Evolutionary conservation across 345 rosid genomes (phyloP).

Genomic region (Clarkia xantiana): DNA sequence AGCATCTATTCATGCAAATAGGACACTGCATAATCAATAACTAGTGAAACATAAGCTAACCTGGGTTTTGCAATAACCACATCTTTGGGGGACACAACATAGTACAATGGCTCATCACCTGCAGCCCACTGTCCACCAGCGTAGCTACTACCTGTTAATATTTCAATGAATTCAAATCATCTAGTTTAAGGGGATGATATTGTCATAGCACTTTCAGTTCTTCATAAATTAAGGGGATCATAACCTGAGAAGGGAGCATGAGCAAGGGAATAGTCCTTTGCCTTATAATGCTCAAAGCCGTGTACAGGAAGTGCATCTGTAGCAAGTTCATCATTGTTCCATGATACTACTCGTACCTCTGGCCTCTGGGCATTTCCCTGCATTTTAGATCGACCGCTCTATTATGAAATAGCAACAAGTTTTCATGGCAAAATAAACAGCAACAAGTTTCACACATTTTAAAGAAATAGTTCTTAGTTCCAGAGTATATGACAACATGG

Average conservation of each 20-base stretch:
- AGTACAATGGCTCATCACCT: constrained; percentile 93
- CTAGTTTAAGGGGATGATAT: constrained; percentile 9
- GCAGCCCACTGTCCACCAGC: constrained; percentile 99
- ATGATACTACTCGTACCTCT: constrained; percentile 77
- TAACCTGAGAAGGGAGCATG: constrained; percentile 97
- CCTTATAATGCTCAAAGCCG: constrained; percentile 97
- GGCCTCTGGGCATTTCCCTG: constrained; percentile 98
- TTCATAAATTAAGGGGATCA: constrained; percentile 8
- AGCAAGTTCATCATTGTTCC: constrained; percentile 95
- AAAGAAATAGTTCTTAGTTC: too few relatives aligned
- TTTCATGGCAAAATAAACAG: too few relatives aligned
- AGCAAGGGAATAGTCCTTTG: constrained; percentile 92
- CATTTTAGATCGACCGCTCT: constrained; percentile 2
- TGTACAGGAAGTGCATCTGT: constrained; percentile 95
- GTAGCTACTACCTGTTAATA: constrained; percentile 79
- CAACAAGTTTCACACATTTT: background rate
- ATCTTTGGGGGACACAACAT: constrained; percentile 94
- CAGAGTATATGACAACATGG: too few relatives aligned
- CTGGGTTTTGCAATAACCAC: constrained; percentile 98
- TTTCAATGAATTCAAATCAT: constrained; percentile 10
- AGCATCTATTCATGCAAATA: too few relatives aligned
- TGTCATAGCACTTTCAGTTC: constrained; percentile 5
- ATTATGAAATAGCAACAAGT: too few relatives aligned
- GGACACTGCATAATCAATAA: too few relatives aligned
- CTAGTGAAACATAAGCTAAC: constrained; percentile 18